Evolutionary conservation across 495 filamentous ascomycete species (phyloP).

Genomic region (Neurospora tetraspora): DNA sequence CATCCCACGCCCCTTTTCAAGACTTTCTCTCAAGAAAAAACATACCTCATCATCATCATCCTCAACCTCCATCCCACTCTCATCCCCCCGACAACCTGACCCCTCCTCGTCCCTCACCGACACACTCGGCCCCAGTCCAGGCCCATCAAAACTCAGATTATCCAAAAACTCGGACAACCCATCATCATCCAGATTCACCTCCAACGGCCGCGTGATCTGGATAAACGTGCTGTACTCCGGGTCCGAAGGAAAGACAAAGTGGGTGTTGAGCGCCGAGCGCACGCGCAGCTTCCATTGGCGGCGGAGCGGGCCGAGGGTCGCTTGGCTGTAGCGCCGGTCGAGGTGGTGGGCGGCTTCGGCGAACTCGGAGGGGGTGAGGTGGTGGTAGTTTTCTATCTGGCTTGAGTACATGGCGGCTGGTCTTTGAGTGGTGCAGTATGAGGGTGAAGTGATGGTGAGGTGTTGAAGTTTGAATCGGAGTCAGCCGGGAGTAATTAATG

Average conservation of each 20-base stretch:
- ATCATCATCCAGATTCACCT: constrained; percentile 28
- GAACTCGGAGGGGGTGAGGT: constrained; percentile 50
- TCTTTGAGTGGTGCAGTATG: neutral
- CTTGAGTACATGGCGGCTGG: constrained; percentile 8
- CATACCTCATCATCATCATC: constrained; percentile 40
- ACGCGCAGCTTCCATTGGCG: constrained; percentile 31
- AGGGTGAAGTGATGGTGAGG: neutral
- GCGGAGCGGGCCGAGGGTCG: constrained; percentile 37
- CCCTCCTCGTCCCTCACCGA: neutral
- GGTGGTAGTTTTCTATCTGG: constrained; percentile 39
- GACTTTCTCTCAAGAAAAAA: neutral
- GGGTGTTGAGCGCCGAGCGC: constrained; percentile 24
- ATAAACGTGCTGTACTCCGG: constrained; percentile 32
- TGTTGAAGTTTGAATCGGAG: too few relatives aligned
- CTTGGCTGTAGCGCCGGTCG: constrained; percentile 41
- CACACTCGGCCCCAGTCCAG: neutral
- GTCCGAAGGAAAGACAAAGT: constrained; percentile 13
- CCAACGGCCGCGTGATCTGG: constrained; percentile 37
- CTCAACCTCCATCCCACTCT: constrained; percentile 34
- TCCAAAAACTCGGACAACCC: constrained; percentile 32
- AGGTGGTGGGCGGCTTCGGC: constrained; percentile 49
- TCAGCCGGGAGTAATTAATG: too few relatives aligned
- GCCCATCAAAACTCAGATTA: constrained; percentile 22
- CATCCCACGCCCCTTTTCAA: constrained; percentile 4
- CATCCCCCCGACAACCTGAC: neutral